Percentiles rank a stretch among this genome's conserved stretches.
Evolutionary conservation across 2,329 filamentous ascomycete species (phyloP).

Genomic region (Claviceps purpurea): DNA sequence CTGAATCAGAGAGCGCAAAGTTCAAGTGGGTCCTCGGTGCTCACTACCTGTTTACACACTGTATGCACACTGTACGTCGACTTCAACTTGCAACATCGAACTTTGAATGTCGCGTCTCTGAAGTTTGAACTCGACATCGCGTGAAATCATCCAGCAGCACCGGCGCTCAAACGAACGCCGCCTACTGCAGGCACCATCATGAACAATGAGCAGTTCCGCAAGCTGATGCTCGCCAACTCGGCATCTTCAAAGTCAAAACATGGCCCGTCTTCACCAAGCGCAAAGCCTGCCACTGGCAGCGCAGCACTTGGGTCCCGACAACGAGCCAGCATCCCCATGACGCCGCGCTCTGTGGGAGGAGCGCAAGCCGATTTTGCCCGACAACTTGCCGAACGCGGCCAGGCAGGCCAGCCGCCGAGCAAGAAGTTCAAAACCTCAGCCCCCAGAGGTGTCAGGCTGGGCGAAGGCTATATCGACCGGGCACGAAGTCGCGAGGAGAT

Average conservation of each 20-base stretch:
- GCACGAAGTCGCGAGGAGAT: slow-evolving; percentile 48
- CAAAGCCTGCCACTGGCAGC: slow-evolving; percentile 21
- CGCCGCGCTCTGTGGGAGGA: slow-evolving; percentile 59
- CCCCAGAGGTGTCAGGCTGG: slow-evolving; percentile 72
- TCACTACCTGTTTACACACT: neutral
- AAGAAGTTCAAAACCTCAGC: slow-evolving; percentile 69
- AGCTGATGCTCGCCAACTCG: slow-evolving; percentile 48
- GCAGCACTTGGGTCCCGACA: slow-evolving; percentile 59
- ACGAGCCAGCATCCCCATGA: slow-evolving; percentile 81
- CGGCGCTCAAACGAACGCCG: neutral
- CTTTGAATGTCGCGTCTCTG: neutral
- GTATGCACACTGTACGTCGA: neutral
- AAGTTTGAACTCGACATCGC: neutral
- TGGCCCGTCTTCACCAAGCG: slow-evolving; percentile 27
- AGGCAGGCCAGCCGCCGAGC: slow-evolving; percentile 36
- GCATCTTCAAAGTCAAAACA: slow-evolving; percentile 26
- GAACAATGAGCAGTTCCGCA: slow-evolving; percentile 94
- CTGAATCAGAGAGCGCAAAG: neutral
- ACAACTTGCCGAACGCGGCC: slow-evolving; percentile 65
- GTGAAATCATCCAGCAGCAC: neutral
- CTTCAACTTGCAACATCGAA: neutral
- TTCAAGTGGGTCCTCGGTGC: neutral
- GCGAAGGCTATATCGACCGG: slow-evolving; percentile 73
- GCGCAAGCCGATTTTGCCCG: slow-evolving; percentile 59
- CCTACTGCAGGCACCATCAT: slow-evolving; percentile 32